Evolutionary conservation across 345 rosid genomes (phyloP).

Genomic region (Salix purpurea): DNA sequence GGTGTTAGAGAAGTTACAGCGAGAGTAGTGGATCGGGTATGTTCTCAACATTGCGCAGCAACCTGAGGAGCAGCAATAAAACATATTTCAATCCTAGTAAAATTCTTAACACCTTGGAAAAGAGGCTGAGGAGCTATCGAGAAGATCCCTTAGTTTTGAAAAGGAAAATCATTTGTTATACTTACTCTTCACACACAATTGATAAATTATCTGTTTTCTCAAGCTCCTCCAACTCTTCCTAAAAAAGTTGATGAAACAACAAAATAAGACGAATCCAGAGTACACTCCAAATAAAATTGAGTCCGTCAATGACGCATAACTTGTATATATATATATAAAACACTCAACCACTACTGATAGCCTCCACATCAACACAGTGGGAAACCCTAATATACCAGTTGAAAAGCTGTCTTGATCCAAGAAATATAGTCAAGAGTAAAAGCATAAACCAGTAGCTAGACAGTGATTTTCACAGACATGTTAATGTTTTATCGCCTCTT

Average conservation of each 20-base stretch:
- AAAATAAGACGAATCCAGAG: not conserved
- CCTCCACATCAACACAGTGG: not conserved
- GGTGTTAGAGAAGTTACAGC: slow-evolving; percentile 36
- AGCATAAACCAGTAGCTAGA: not conserved
- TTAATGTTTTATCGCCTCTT: not conserved
- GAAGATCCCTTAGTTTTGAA: not conserved
- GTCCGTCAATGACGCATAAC: not conserved
- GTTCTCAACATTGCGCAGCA: slow-evolving; percentile 33
- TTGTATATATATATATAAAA: not conserved
- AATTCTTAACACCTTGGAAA: not conserved
- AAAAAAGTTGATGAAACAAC: slow-evolving; percentile 17
- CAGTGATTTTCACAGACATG: not conserved
- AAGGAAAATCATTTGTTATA: slow-evolving; percentile 3
- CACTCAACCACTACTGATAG: not conserved
- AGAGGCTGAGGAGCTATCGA: not conserved
- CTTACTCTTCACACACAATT: slow-evolving; percentile 62
- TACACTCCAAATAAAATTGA: not conserved
- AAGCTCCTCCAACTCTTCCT: slow-evolving; percentile 63
- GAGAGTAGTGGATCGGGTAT: slow-evolving; percentile 60
- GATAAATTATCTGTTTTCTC: slow-evolving; percentile 42
- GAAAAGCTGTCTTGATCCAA: not conserved
- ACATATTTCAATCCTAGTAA: slow-evolving; percentile 7
- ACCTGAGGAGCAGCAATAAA: slow-evolving; percentile 29
- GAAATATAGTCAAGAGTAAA: not conserved
- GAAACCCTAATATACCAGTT: not conserved